Conservation (phyloP, 495 filamentous ascomycete species). For the Letharia lupina region DNA sequence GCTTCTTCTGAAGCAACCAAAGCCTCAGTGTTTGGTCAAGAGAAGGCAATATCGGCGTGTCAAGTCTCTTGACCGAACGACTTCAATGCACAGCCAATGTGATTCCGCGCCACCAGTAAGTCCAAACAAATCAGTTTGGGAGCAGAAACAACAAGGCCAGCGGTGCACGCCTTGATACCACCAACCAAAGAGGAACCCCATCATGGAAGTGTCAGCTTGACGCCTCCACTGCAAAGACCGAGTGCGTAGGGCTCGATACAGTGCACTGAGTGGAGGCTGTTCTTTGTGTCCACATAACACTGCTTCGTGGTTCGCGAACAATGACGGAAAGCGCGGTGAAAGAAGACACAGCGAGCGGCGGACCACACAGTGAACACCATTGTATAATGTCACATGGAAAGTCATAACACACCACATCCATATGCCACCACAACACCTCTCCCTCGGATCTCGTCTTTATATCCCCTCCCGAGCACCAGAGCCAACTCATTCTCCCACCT, state of each 20-base stretch:
- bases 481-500: neutral
- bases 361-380: neutral
- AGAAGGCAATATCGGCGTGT: neutral
- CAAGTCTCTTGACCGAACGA: neutral
- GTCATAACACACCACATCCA: neutral
- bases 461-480: neutral
- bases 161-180: neutral
- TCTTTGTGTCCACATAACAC: neutral
- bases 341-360: neutral
- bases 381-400: neutral
- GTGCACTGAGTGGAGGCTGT: neutral
- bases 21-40: neutral
- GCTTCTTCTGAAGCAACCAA: neutral
- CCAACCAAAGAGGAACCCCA: neutral
- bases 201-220: neutral
- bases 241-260: neutral
- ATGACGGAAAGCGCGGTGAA: neutral
- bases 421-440: neutral
- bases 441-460: neutral
- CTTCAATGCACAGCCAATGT: neutral
- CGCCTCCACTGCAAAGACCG: neutral
- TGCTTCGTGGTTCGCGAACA: neutral
- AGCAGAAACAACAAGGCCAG: neutral
- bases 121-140: neutral
- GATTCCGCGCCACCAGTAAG: neutral